Evolutionary conservation across 495 filamentous ascomycete species (phyloP).

Genomic region (Aspergillus nidulans): DNA sequence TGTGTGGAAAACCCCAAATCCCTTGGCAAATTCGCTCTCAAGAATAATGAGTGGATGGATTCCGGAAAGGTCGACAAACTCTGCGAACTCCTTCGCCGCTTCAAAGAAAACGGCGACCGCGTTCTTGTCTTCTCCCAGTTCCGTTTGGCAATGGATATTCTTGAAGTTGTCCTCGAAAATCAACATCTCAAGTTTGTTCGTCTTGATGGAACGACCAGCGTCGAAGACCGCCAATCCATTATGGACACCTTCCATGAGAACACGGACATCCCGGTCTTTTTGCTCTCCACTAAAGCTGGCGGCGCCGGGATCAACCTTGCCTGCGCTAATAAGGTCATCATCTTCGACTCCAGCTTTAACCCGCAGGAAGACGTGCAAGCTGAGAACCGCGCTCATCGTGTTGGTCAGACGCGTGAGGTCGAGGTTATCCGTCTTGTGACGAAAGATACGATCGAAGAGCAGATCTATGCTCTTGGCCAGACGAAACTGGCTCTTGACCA

Average conservation of each 20-base stretch:
- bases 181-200: slow-evolving; percentile 70
- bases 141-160: slow-evolving; percentile 83
- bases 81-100: slow-evolving; percentile 63
- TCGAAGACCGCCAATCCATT: slow-evolving; percentile 79
- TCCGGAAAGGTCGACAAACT: slow-evolving; percentile 85
- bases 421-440: slow-evolving; percentile 83
- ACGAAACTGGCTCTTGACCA: slow-evolving; percentile 91
- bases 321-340: slow-evolving; percentile 93
- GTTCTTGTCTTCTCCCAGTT: slow-evolving; percentile 90
- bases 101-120: slow-evolving; percentile 78
- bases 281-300: slow-evolving; percentile 88
- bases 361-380: slow-evolving; percentile 96
- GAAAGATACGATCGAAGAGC: slow-evolving; percentile 82
- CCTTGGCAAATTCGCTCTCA: slow-evolving; percentile 65
- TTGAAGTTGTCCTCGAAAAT: slow-evolving; percentile 74
- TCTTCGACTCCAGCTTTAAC: slow-evolving; percentile 94
- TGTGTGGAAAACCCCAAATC: slow-evolving; percentile 65
- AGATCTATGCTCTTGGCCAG: slow-evolving; percentile 82
- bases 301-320: slow-evolving; percentile 94
- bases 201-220: slow-evolving; percentile 79
- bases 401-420: slow-evolving; percentile 85
- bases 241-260: slow-evolving; percentile 74
- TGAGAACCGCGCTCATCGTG: slow-evolving; percentile 91
- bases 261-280: slow-evolving; percentile 77
- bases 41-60: slow-evolving; percentile 80